Percentiles rank a stretch among this genome's conserved stretches.
These are phyloP conservation scores for Metschnikowia lachancei DNA, from an alignment of 805 yeast species.

Conservation along the genomic window DNA sequence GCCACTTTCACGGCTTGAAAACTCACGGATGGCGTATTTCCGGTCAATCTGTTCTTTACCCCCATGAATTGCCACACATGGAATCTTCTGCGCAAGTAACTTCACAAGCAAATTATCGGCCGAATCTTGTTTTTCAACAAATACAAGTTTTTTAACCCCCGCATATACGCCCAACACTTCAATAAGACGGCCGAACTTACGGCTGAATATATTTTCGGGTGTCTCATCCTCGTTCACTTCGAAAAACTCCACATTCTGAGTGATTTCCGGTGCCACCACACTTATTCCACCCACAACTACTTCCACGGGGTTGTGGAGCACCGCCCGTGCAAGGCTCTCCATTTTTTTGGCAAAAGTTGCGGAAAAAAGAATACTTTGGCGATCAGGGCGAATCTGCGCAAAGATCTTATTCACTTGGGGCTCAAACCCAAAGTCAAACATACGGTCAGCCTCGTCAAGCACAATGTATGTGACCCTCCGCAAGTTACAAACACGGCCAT, in stretches of 20 bases:
- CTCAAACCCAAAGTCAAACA: conserved; percentile 96
- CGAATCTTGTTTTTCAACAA: conserved; percentile 83
- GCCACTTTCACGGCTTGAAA: conserved; percentile 51
- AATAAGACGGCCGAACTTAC: conserved; percentile 55
- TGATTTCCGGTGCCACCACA: conserved; percentile 76
- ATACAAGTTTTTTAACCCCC: conserved; percentile 62
- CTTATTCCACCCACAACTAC: conserved; percentile 78
- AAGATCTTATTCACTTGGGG: conserved; percentile 88
- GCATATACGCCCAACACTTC: conserved; percentile 50
- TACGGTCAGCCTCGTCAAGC: conserved; percentile 92
- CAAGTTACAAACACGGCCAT: conserved; percentile 71
- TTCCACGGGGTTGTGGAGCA: conserved; percentile 64
- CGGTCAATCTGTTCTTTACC: conserved; percentile 88
- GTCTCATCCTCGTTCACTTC: conserved; percentile 33
- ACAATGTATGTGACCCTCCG: conserved; percentile 76
- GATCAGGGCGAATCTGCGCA: conserved; percentile 73
- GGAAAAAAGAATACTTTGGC: conserved; percentile 86
- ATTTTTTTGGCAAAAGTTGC: conserved; percentile 89
- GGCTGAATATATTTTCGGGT: conserved; percentile 6
- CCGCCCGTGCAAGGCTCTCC: conserved; percentile 68
- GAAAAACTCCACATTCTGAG: conserved; percentile 66
- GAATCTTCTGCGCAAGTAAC: conserved; percentile 51
- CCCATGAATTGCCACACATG: conserved; percentile 78
- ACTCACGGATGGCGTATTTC: conserved; percentile 67
- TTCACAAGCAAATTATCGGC: conserved; percentile 70